These are phyloP conservation scores for Kwoniella botswanensis DNA, from an alignment of 768 basidiomycete species.

Conservation along the genomic window DNA sequence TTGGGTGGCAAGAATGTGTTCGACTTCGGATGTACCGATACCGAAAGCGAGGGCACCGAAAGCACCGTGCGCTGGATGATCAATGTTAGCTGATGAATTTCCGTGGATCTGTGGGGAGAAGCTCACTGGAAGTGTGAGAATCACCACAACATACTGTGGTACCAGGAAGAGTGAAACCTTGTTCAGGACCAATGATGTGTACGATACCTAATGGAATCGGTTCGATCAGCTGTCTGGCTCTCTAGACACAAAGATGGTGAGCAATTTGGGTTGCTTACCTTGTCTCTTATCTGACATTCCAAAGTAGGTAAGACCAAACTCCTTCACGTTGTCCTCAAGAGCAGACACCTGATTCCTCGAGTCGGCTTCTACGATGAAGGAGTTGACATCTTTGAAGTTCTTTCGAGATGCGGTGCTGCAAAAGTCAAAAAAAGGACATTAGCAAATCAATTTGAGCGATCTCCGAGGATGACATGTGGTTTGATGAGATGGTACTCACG, in stretches of 20 bases:
- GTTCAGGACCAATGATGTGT: slow-evolving; percentile 90
- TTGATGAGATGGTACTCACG: slow-evolving; percentile 64
- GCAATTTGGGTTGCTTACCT: slow-evolving; percentile 62
- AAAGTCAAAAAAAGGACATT: neutral
- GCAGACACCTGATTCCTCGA: slow-evolving; percentile 81
- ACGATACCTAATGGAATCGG: slow-evolving; percentile 68
- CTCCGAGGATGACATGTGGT: neutral
- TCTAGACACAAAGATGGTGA: neutral
- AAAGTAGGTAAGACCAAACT: slow-evolving; percentile 89
- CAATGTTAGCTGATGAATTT: neutral
- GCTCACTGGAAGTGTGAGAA: slow-evolving; percentile 87
- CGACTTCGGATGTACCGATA: slow-evolving; percentile 91
- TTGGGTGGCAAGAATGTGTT: slow-evolving; percentile 91
- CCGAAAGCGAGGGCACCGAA: slow-evolving; percentile 92
- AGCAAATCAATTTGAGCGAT: neutral
- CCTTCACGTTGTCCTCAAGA: slow-evolving; percentile 86
- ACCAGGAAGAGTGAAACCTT: slow-evolving; percentile 76
- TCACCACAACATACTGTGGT: slow-evolving; percentile 78
- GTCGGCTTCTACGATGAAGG: slow-evolving; percentile 82
- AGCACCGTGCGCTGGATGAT: slow-evolving; percentile 75
- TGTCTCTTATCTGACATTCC: slow-evolving; percentile 87
- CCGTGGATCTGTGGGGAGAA: neutral
- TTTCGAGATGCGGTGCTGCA: slow-evolving; percentile 74
- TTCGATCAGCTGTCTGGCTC: slow-evolving; percentile 7
- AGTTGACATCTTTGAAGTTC: slow-evolving; percentile 70